Base-by-base conservation (phyloP, 108 stramenopile genomes). In the Skeletonema menzelii region DNA sequence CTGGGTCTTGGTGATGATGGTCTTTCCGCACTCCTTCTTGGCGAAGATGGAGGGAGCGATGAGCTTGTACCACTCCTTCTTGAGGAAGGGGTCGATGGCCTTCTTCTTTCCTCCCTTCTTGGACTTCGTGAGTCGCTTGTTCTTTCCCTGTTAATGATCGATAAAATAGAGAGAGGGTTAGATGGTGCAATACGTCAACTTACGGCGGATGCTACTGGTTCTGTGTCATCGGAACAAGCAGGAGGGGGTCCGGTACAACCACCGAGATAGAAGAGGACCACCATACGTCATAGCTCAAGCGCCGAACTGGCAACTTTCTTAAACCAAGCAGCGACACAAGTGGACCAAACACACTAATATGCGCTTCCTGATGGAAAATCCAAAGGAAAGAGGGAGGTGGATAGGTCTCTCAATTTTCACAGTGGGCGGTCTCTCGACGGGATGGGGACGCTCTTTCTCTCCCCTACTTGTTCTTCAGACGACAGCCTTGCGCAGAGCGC, bases 1-100 rank as follows among this genome's bases (percentile, higher is more conserved):
- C 70, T 87, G 85, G 68, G 98, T 99, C 77, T 97, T 93, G 80
- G 96, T 98, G 83, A 99, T 96, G 78, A 98, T 93, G 78, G 99
- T 99, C 86, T 97, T 98, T 57, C 99, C 99, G 61, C 88, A 89
- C 61, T 97, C 95, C 86, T 98, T 97, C 62, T 74, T 77, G 55
- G 87, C 77, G 77, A 99, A 99, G 81, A 98, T 93, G 34, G 96
- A 92, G 63, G 99, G 99, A 46, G 98, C 98, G 79, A 97, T 84
- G 67, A 99, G 91, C 79, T 95, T 93, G 97, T 99, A 99, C 98
- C 98, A 98, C 82, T 99, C 99, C 89, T 99, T 99, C 73, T 91
- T 95, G 59, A 85, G 73, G 93, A 99, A 99, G 76, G 99, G 99
- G 82, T 99, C 99, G 40, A 95, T 85, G 27, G 89, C 89, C 91